These are phyloP conservation scores for Termitomyces sp. DNA, from an alignment of 768 basidiomycete species.

Conservation along the genomic window DNA sequence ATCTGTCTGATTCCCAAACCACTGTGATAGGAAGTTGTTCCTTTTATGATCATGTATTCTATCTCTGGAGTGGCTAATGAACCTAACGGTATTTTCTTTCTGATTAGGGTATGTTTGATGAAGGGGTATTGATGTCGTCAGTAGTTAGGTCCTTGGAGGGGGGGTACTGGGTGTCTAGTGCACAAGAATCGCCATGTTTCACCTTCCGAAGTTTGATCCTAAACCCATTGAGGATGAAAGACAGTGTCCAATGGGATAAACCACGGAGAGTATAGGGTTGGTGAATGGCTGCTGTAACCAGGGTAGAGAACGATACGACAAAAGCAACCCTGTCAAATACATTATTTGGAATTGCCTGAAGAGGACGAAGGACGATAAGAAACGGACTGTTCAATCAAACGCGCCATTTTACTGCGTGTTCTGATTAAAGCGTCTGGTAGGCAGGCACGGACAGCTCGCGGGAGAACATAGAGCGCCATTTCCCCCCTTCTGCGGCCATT, in stretches of 20 bases:
- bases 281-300: conserved; percentile 60
- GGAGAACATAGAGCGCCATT: conserved; percentile 76
- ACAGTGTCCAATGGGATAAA: conserved; percentile 64
- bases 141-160: background rate
- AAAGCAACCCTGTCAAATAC: conserved; percentile 44
- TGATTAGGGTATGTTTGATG: conserved; percentile 3
- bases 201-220: conserved; percentile 49
- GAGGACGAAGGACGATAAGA: background rate
- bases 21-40: conserved; percentile 83
- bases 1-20: conserved; percentile 20
- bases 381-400: conserved; percentile 50
- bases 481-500: conserved; percentile 67
- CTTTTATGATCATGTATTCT: conserved; percentile 88
- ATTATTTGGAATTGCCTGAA: background rate
- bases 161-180: background rate
- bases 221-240: conserved; percentile 60
- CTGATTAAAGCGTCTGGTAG: conserved; percentile 51
- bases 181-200: conserved; percentile 24
- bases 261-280: conserved; percentile 64
- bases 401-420: conserved; percentile 33
- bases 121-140: background rate
- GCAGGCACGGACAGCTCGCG: conserved; percentile 58
- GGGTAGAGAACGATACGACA: conserved; percentile 54
- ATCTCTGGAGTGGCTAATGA: conserved; percentile 68
- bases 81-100: background rate